Evolutionary conservation across 2,329 filamentous ascomycete genomes (phyloP), one percentile per base, ranked within the genome.

Genomic region (Sphaerulina musiva): DNA sequence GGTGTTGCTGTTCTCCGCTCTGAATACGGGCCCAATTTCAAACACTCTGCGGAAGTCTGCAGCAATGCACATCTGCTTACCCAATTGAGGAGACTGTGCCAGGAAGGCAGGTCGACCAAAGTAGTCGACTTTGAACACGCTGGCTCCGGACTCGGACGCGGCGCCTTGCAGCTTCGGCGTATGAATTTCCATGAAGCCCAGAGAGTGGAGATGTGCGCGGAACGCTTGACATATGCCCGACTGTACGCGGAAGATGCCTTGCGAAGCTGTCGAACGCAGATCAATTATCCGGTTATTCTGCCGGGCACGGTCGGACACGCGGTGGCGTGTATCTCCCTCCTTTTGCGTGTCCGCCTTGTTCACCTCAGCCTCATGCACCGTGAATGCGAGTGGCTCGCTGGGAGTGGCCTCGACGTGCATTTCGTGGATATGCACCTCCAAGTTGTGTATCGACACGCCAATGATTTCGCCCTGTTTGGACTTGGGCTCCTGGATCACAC

Each of bases 1-100:
- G 0, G 91, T 96, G 71, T 96, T 96, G 67, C 88, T 95, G 74
- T 96, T 95, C 69, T 96, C 91, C 0, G 91, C 91, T 62, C 91
- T 84, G 78, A 96, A 96, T 6, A 96, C 90, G 2, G 88, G 84
- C 12, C 89, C 89, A 60, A 93, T 85, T 69, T 96, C 91, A 66
- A 92, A 96, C 6, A 96, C 91, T 48, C 85, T 83, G 54, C 86
- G 85, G 68, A 95, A 93, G 68, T 96, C 91, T 29, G 90, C 85
- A 4, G 89, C 88, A 40, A 96, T 89, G 48, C 84, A 82, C 87
- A 95, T 92, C 71, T 96, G 91, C 74, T 96, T 96, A 50, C 89
- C 87, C 59, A 96, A 72, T 70, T 96, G 91, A 6, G 91, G 91
- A 58, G 88, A 95, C 73, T 96, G 91, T 0, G 91, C 91, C 11